A percentile compares a stretch with the other conserved stretches of the same genome.
Evolutionary conservation across 1,284 basidiomycete species (phyloP).

Genomic region (Puccinia triticina): DNA sequence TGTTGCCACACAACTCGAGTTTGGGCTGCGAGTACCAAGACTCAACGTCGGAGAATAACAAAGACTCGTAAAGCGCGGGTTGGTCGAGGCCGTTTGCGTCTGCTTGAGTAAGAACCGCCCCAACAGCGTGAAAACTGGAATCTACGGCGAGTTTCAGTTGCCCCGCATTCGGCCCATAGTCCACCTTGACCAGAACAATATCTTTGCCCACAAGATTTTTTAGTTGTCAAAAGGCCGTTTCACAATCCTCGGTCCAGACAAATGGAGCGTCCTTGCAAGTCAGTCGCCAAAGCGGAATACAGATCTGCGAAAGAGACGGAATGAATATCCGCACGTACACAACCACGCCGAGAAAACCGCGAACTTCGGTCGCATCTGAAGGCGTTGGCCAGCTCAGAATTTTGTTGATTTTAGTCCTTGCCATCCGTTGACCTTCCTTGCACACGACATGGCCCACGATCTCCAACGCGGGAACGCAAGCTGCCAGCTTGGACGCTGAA

Average conservation of each 20-base stretch:
- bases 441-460: conserved; percentile 24
- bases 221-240: too few relatives aligned
- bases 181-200: too few relatives aligned
- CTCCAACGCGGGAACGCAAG: not conserved
- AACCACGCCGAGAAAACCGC: conserved; percentile 11
- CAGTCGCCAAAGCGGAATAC: not conserved
- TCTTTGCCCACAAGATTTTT: too few relatives aligned
- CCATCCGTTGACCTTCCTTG: not conserved
- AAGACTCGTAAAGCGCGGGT: too few relatives aligned
- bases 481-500: not conserved
- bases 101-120: not conserved
- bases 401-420: not conserved
- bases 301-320: not conserved
- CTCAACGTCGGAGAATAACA: too few relatives aligned
- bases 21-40: conserved; percentile 3
- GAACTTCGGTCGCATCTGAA: not conserved
- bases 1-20: conserved; percentile 15
- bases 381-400: not conserved
- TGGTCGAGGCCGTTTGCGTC: too few relatives aligned
- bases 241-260: too few relatives aligned
- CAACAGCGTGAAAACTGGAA: not conserved
- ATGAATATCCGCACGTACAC: conserved; percentile 30
- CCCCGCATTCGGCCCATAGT: too few relatives aligned
- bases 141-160: not conserved
- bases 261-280: not conserved